Evolutionary conservation across 306 rosid genomes (phyloP), one percentile per base, ranked within the genome.

Genomic region (Betula pendula): DNA sequence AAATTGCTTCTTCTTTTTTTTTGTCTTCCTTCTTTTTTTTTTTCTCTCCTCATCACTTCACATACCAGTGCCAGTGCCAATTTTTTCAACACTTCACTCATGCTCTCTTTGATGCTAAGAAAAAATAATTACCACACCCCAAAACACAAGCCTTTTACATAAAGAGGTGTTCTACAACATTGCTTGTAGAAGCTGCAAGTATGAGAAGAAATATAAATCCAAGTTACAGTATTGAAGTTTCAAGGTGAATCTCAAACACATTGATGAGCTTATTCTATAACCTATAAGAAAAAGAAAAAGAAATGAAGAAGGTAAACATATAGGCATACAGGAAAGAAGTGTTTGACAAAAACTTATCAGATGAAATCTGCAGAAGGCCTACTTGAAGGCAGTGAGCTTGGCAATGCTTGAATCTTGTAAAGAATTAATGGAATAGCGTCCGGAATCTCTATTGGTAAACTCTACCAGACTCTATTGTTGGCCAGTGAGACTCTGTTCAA

Each of bases 341-440:
- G 75, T 10, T 65, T 8, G n/a, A 9, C 47, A 38, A 62, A 38
- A 66, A 9, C 8, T 73, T 78, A 66, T 71, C 68, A 73, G 29
- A 68, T 74, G 77, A 72, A 80, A 69, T 48, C 50, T 71, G 53
- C 63, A 22, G 70, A 62, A 15, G 74, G 62, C 70, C 78, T 75
- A 73, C 3, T 77, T 79, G 81, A 75, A 83, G 67, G 84, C 66
- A 73, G 75, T 67, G 79, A 86, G 77, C 70, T 79, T 77, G 79
- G 74, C 43, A 80, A 66, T 65, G 70, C 62, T 51, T 78, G 79
- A 82, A 87, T 77, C 77, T 70, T 80, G 77, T 78, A 89, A 91
- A 88, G 88, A 93, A 93, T 93, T n/a, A 88, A 91, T 86, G 84
- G 84, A 90, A 86, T 82, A 79, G 82, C 85, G 72, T 87, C 90